Conservation (phyloP, 202 grass and related monocot genomes). For the Carex sylvatica region DNA sequence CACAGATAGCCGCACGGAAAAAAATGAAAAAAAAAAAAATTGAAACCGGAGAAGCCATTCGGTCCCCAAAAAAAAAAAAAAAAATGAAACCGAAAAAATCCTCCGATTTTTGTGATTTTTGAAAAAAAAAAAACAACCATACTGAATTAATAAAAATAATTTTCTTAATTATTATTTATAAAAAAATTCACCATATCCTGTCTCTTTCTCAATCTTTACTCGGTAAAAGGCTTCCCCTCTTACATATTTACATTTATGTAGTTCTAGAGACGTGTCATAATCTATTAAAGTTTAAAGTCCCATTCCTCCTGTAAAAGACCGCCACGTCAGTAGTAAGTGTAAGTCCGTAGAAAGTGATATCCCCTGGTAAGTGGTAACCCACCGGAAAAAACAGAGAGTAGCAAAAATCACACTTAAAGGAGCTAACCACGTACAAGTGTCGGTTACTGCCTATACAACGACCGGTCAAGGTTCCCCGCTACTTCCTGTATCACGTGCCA, state of each 20-base stretch:
- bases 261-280: neutral
- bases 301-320: neutral
- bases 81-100: no score
- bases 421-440: constrained; percentile 38
- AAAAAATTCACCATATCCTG: neutral
- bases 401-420: neutral
- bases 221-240: neutral
- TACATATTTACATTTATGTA: neutral
- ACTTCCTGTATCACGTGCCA: constrained; percentile 85
- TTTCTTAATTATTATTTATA: no score
- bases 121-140: no score
- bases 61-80: no score
- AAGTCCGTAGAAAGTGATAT: neutral
- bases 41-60: no score
- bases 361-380: no score
- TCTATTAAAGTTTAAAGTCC: neutral
- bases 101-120: no score
- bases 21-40: no score
- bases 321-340: neutral
- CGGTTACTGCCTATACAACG: constrained; percentile 24
- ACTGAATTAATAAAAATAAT: no score
- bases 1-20: no score
- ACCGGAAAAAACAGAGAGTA: neutral
- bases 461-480: constrained; percentile 39
- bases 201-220: neutral